Evolutionary conservation across 352 stramenopile species (phyloP), one percentile per base, ranked within the genome.

Genomic region (Globisporangium megalacanthum): DNA sequence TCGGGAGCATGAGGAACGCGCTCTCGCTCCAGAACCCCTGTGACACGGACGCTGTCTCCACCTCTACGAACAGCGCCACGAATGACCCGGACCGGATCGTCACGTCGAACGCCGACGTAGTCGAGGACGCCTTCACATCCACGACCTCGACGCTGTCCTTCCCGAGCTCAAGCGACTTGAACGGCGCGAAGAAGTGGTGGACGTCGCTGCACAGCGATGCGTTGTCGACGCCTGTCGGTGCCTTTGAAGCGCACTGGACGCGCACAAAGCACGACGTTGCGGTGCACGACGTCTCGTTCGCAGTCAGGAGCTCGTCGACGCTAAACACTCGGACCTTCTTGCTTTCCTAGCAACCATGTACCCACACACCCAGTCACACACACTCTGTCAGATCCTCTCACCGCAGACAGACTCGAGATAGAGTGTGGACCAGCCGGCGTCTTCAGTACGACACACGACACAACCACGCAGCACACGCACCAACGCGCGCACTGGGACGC

Each of bases 11-110:
- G 57, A 91, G 50, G 56, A 94, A 82, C 49, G 79, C 82, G 55
- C 92, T 95, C 29, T 65, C 57, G 54, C 72, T 83, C 80, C 80
- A 95, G 52, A 79, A 75, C 1, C 86, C 86, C 1, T 64, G 58
- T 36, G 83, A 62, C n/a, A 62, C 61, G 2, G 54, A 62, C 6
- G 42, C 17, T 25, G 60, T 66, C 47, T 88, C 68, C 29, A 95
- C 47, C 57, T 88, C 81, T 33, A 94, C 86, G 52, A 94, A 93
- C 17, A 92, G 64, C n/a, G 80, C 82, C 42, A 89, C 73, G 36
- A 83, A 79, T 25, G 59, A 53, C 6, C 79, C 80, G 20, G 65
- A 66, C 6, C 66, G 64, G 33, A 91, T 62, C 55, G 70, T 66
- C 22, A 93, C 76, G 13, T 69, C 62, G 36, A 88, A 78, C 37